Conservation (phyloP, 306 rosid genomes). For the Inga laurina region DNA sequence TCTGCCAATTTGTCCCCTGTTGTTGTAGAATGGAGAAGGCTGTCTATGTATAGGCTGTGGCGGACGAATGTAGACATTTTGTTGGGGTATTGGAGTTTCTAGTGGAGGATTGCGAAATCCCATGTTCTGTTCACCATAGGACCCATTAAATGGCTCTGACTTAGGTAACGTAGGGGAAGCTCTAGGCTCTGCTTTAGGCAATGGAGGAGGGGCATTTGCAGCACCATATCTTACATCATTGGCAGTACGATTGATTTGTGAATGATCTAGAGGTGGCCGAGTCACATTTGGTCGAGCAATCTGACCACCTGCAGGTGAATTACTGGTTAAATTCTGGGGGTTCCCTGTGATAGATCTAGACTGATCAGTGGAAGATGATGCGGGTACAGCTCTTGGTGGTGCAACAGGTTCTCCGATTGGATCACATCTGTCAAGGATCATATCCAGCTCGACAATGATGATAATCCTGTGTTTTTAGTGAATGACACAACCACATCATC, state of each 20-base stretch:
- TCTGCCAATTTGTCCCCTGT: constrained; percentile 71
- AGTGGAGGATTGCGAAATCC: constrained; percentile 48
- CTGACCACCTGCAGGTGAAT: constrained; percentile 36
- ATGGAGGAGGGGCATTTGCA: constrained; percentile 39
- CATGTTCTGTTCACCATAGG: constrained; percentile 59
- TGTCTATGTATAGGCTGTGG: constrained; percentile 66
- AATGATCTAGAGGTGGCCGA: constrained; percentile 42
- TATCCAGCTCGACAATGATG: constrained; percentile 65
- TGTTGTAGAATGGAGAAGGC: constrained; percentile 64
- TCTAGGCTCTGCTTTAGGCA: constrained; percentile 44
- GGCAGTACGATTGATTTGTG: constrained; percentile 44
- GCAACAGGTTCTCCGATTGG: constrained; percentile 61
- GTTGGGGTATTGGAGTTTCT: constrained; percentile 48
- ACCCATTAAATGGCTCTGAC: constrained; percentile 41
- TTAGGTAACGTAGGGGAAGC: constrained; percentile 34
- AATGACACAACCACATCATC: constrained; percentile 19
- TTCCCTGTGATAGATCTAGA: constrained; percentile 43
- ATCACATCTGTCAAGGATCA: constrained; percentile 62
- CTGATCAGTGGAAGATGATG: constrained; percentile 38
- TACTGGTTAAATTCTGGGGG: constrained; percentile 38
- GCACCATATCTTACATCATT: constrained; percentile 48
- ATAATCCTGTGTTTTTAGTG: constrained; percentile 68
- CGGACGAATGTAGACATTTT: constrained; percentile 44
- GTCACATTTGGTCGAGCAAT: constrained; percentile 42
- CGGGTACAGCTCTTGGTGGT: constrained; percentile 29